Conservation (phyloP, 768 basidiomycete species). For the Naganishia antarctica region DNA sequence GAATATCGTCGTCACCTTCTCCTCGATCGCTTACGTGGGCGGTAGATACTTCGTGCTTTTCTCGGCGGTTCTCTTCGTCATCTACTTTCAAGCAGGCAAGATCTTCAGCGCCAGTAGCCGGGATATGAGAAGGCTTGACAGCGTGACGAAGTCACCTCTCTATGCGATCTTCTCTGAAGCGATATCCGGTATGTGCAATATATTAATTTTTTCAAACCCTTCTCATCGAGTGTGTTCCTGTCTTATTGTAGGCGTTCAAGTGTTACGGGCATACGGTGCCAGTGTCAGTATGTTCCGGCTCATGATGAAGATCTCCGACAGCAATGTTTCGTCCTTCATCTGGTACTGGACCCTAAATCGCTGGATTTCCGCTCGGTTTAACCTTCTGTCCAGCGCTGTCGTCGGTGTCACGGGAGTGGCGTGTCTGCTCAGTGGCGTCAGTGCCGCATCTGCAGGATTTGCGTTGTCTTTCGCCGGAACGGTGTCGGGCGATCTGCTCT, state of each 20-base stretch:
- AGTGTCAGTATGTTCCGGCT: constrained; percentile 4
- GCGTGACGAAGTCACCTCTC: constrained; percentile 55
- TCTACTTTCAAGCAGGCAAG: constrained; percentile 52
- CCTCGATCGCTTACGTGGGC: constrained; percentile 72
- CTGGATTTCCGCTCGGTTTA: constrained; percentile 85
- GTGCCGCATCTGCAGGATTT: constrained; percentile 78
- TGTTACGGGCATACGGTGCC: constrained; percentile 78
- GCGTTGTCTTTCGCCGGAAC: constrained; percentile 76
- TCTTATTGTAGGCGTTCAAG: constrained; percentile 48
- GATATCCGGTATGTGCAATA: constrained; percentile 53
- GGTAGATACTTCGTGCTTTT: constrained; percentile 69
- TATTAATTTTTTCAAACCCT: too few species aligned
- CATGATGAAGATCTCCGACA: constrained; percentile 64
- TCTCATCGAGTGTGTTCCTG: too few species aligned
- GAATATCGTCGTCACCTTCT: constrained; percentile 65
- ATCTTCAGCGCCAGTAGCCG: constrained; percentile 80
- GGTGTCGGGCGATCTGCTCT: constrained; percentile 62
- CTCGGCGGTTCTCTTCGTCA: constrained; percentile 26
- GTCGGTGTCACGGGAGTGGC: constrained; percentile 68
- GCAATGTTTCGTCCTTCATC: constrained; percentile 14
- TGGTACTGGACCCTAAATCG: constrained; percentile 60
- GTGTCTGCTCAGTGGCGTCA: constrained; percentile 66
- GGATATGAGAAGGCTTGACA: constrained; percentile 51
- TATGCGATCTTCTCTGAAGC: constrained; percentile 58
- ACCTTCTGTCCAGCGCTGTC: constrained; percentile 67